phyloP scores from a whole-genome alignment of 1,284 basidiomycete genomes.

The Termitomyces sp. region DNA sequence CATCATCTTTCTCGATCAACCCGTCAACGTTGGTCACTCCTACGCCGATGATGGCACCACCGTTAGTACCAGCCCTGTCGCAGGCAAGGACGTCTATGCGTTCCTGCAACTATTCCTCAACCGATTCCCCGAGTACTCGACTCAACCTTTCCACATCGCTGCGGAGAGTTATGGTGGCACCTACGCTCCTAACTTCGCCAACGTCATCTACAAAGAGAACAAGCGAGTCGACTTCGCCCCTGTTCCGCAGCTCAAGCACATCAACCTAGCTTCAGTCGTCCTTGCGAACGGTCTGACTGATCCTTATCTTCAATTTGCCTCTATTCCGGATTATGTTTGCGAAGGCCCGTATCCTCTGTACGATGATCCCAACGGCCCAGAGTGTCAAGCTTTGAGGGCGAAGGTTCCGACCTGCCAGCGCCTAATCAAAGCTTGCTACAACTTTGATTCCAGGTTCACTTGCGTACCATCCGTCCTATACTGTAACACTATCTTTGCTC shows the following conservation, averaged over 20 bases:
- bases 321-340: conserved; percentile 80
- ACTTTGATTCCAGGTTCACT: conserved; percentile 48
- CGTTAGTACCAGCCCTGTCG: conserved; percentile 69
- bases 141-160: conserved; percentile 63
- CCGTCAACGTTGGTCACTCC: conserved; percentile 85
- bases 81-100: conserved; percentile 83
- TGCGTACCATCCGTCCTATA: conserved; percentile 62
- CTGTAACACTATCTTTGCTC: conserved; percentile 55
- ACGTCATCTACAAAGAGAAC: conserved; percentile 73
- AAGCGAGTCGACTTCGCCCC: conserved; percentile 41
- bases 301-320: conserved; percentile 68
- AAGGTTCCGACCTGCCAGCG: conserved; percentile 72
- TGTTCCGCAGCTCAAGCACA: conserved; percentile 40
- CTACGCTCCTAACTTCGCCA: conserved; percentile 77
- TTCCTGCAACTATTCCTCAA: conserved; percentile 86
- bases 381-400: conserved; percentile 57
- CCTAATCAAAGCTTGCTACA: conserved; percentile 62
- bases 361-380: conserved; percentile 60
- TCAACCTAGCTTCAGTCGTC: conserved; percentile 77
- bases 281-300: conserved; percentile 83
- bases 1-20: conserved; percentile 80
- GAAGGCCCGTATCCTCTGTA: conserved; percentile 72
- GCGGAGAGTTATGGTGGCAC: conserved; percentile 80
- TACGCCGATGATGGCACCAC: conserved; percentile 70
- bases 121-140: conserved; percentile 65